phyloP scores from a whole-genome alignment of 495 filamentous ascomycete genomes.

The Hyaloscypha finlandica region DNA sequence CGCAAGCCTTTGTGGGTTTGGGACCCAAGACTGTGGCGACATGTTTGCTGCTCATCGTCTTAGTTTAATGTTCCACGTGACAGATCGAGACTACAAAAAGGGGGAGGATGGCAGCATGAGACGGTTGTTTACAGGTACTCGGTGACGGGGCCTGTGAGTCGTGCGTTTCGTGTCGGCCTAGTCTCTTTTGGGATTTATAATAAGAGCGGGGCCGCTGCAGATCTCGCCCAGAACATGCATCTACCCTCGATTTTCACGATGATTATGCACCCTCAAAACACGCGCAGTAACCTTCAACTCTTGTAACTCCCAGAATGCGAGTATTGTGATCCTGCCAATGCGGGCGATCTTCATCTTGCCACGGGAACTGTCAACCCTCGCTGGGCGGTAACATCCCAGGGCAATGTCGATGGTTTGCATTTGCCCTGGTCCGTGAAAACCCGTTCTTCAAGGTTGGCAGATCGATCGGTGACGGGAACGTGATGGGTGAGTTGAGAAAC shows the following conservation, averaged over 20 bases:
- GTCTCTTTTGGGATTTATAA: conserved; percentile 1
- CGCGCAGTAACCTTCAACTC: not conserved
- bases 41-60: conserved; percentile 12
- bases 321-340: not conserved
- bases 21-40: conserved; percentile 14
- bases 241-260: not conserved
- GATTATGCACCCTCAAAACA: conserved; percentile 8
- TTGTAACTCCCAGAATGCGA: not conserved
- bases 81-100: not conserved
- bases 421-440: not conserved
- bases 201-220: conserved; percentile 1
- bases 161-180: not conserved
- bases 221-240: not conserved
- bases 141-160: conserved; percentile 1
- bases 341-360: not conserved
- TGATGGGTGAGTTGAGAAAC: not conserved
- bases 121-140: conserved; percentile 4
- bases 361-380: not conserved
- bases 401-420: not conserved
- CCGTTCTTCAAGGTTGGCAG: not conserved
- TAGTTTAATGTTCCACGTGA: conserved; percentile 8
- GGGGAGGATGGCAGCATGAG: not conserved
- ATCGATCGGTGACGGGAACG: not conserved
- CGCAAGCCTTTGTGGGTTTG: conserved; percentile 44
- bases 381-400: not conserved